phyloP scores from a whole-genome alignment of 2,329 filamentous ascomycete genomes.

The Blastomyces gilchristii region DNA sequence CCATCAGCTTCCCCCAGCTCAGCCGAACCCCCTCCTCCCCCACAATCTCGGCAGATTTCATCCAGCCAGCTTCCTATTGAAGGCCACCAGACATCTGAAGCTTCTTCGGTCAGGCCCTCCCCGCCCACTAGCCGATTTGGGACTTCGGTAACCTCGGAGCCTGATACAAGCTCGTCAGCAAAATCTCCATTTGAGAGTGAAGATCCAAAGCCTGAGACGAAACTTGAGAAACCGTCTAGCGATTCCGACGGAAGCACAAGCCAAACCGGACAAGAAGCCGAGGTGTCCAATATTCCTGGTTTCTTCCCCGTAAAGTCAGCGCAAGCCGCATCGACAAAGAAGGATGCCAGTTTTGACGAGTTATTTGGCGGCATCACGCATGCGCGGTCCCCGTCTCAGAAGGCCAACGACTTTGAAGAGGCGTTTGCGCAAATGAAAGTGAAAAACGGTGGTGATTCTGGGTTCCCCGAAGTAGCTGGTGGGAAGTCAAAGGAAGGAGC shows the following conservation, averaged over 20 bases:
- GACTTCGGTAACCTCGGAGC: conserved; percentile 37
- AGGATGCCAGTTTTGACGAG: conserved; percentile 37
- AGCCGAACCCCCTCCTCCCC: conserved; percentile 45
- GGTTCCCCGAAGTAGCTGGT: conserved; percentile 25
- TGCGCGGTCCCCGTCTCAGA: conserved; percentile 37
- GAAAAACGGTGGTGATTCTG: conserved; percentile 34
- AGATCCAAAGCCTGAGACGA: conserved; percentile 1
- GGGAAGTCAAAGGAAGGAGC: conserved; percentile 25
- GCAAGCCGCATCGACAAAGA: conserved; percentile 19
- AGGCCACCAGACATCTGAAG: conserved; percentile 48
- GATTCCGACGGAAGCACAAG: background rate
- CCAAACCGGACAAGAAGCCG: background rate
- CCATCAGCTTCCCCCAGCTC: conserved; percentile 54
- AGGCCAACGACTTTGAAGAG: conserved; percentile 39
- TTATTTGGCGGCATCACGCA: conserved; percentile 36
- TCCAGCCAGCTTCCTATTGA: conserved; percentile 65
- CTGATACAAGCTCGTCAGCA: conserved; percentile 8
- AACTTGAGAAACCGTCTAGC: background rate
- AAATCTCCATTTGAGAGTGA: conserved; percentile 26
- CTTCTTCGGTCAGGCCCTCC: conserved; percentile 68
- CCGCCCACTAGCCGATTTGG: conserved; percentile 59
- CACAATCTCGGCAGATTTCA: conserved; percentile 66
- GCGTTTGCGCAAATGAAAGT: conserved; percentile 38
- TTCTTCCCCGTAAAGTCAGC: conserved; percentile 32
- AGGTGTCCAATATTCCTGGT: conserved; percentile 34